Evolutionary conservation across 164 flowering plant species (phyloP), one percentile per base, ranked within the genome.

Genomic region (Malania oleifera): DNA sequence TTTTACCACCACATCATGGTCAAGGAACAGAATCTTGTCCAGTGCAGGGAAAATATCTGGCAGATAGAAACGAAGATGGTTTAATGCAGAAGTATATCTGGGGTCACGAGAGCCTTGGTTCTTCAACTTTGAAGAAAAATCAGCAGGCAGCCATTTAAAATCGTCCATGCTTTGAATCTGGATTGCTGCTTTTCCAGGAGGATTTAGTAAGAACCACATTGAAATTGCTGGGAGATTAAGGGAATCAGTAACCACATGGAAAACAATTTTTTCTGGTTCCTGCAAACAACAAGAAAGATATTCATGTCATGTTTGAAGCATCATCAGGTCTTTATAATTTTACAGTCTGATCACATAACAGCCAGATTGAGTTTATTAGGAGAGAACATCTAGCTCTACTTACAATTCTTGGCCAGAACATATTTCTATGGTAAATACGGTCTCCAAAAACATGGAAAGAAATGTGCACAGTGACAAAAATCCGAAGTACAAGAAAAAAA

Each of bases 1-100:
- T 73, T 79, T 88, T 27, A 91, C 99, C 56, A 91, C 96, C 76
- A 95, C 97, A 74, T 95, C 99, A 75, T 95, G 96, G 61, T 91
- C 97, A 59, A 95, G 82, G 44, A 91, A 73, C 64, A 95, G 77
- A 62, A 95, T 71, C 76, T 81, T 89, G 48, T 84, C 60, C 66
- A 91, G 70, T 24, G 10, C 48, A 35, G 99, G 97, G 67, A 88
- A 95, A 46, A 91, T 31, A 59, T 91, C 85, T 14, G 96, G 95
- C 23, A 95, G 75, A 75, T 85, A 84, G 61, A 95, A 87, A 0
- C 93, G 89, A 20, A 87, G 88, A 70, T 86, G 86, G 73, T 91
- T 85, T 55, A 91, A 74, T 4, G 73, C 63, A 26, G 92, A 85
- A 54, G 74, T 53, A 68, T 63, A 88, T 85, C 87, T 74, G 18